phyloP scores from a whole-genome alignment of 495 filamentous ascomycete genomes.

The Terfezia claveryi region DNA sequence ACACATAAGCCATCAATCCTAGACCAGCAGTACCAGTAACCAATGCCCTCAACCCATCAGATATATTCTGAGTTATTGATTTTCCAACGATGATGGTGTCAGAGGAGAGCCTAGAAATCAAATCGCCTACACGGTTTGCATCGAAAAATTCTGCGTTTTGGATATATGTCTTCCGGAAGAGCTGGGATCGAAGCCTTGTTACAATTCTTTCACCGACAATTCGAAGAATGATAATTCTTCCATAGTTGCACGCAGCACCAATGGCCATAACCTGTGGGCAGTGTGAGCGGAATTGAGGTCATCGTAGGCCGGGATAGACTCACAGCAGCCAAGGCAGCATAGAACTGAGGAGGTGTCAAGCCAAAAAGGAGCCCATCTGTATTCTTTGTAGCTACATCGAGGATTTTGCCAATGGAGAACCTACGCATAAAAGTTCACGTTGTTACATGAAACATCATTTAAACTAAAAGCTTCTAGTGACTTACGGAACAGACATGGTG shows the following conservation, averaged over 20 bases:
- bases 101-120: conserved; percentile 84
- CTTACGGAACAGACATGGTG: conserved; percentile 66
- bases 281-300: neutral
- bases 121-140: conserved; percentile 83
- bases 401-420: conserved; percentile 83
- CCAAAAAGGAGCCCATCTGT: conserved; percentile 41
- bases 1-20: conserved; percentile 77
- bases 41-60: conserved; percentile 68
- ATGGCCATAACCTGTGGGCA: conserved; percentile 32
- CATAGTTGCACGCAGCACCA: conserved; percentile 76
- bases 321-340: conserved; percentile 42
- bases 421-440: conserved; percentile 9
- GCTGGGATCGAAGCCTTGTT: conserved; percentile 61
- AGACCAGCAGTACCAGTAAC: conserved; percentile 81
- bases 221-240: conserved; percentile 77
- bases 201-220: conserved; percentile 92
- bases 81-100: conserved; percentile 96
- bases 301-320: neutral
- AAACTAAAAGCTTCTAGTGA: neutral
- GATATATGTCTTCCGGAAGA: conserved; percentile 73
- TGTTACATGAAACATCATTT: neutral
- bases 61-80: conserved; percentile 92
- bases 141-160: conserved; percentile 99
- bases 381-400: conserved; percentile 58
- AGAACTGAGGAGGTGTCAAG: conserved; percentile 52